Evolutionary conservation across 2,329 filamentous ascomycete species (phyloP), one percentile per base, ranked within the genome.

Genomic region (Fusarium newnesense): DNA sequence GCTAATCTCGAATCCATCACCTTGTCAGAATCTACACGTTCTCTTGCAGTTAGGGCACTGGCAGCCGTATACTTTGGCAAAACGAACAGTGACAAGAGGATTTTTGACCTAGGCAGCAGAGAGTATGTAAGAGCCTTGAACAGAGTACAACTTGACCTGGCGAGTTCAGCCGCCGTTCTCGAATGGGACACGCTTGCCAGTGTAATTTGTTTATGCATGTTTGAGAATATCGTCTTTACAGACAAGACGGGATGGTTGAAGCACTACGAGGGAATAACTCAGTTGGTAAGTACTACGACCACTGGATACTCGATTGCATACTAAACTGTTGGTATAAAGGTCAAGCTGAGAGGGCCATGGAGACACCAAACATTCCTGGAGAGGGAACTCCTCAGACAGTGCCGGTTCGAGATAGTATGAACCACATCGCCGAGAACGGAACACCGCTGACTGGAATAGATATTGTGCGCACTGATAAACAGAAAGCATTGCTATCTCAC

Each of bases 61-160:
- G 67, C 67, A 13, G 67, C 60, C 5, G 61, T 67, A 0, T 70
- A 70, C 19, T 70, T 66, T 46, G 67, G 67, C 10, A 70, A 70
- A 12, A 60, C 43, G 4, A 56, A 70, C 12, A 12, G 28, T 3
- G 34, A 67, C 1, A 66, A 49, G 8, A 37, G 60, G 0, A 54
- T 60, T 3, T 67, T 50, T 37, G 53, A 70, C 13, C 18, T 40
- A 2, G 67, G 67, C 2, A 60, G 24, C 1, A 44, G 60, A 12
- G 67, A 70, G 5, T 70, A 70, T 5, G 53, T 43, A 0, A 66
- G 36, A 3, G 67, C 60, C 1, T 21, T 70, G 21, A 66, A 37
- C 8, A 53, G 34, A 4, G 37, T 70, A 0, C 67, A 66, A 3
- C 7, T 28, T 7, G 67, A 70, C 3, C 2, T 70, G 37, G 24